Percentiles rank a stretch among this genome's conserved stretches.
Evolutionary conservation across 345 rosid species (phyloP).

Genomic region (Pelargonium nanum): DNA sequence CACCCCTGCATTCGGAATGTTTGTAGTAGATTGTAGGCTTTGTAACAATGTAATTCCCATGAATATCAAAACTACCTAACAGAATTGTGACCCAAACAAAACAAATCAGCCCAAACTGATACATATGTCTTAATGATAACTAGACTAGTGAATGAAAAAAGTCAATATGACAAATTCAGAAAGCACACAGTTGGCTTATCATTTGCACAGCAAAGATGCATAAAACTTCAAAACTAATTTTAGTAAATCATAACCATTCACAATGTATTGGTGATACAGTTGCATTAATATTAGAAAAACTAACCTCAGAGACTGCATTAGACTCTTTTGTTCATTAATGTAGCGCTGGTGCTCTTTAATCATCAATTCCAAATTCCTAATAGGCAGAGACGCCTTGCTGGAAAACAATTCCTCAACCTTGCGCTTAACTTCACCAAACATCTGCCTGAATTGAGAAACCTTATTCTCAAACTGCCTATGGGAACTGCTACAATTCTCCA

Average conservation of each 20-base stretch:
- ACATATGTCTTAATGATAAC: no score
- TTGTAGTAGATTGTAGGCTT: no score
- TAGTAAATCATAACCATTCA: background rate
- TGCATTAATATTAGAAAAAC: conserved; percentile 8
- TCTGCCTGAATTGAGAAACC: conserved; percentile 73
- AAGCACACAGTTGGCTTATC: no score
- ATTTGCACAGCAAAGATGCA: background rate
- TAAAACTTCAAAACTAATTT: background rate
- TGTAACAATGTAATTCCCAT: no score
- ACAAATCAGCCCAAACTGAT: no score
- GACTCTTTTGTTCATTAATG: conserved; percentile 70
- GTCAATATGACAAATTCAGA: no score
- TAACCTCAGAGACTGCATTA: conserved; percentile 95
- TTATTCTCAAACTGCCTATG: conserved; percentile 88
- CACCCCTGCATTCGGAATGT: no score
- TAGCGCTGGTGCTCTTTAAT: conserved; percentile 57
- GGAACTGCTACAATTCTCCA: conserved; percentile 55
- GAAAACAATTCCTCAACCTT: conserved; percentile 69
- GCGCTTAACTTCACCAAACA: conserved; percentile 56
- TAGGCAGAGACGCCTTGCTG: conserved; percentile 34
- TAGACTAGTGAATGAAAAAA: no score
- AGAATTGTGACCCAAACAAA: no score
- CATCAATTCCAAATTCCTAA: conserved; percentile 45
- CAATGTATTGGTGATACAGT: background rate
- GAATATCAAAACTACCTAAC: no score